A percentile compares a stretch with the other conserved stretches of the same genome.
These are phyloP conservation scores for Trametes cubensis DNA, from an alignment of 768 basidiomycete genomes.

Conservation along the genomic window DNA sequence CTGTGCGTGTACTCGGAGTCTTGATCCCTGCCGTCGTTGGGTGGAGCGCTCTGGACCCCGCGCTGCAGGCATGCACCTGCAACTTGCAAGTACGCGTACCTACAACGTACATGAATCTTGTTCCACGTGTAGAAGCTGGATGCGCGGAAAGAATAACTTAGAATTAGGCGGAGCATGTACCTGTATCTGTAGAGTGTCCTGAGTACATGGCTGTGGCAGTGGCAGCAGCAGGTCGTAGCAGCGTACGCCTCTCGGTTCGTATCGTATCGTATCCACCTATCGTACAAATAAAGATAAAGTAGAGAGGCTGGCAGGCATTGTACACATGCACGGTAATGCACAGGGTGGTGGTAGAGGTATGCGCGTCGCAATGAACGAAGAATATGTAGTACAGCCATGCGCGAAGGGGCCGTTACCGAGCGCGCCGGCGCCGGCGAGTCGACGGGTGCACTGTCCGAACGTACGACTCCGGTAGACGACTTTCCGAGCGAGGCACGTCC, in stretches of 20 bases:
- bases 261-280: slow-evolving; percentile 4
- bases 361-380: background rate
- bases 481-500: slow-evolving; percentile 16
- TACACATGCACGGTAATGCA: background rate
- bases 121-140: too few relatives aligned
- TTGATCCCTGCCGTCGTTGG: too few relatives aligned
- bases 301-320: background rate
- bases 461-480: slow-evolving; percentile 16
- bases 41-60: too few relatives aligned
- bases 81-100: too few relatives aligned
- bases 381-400: background rate
- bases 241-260: slow-evolving; percentile 1
- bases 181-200: background rate
- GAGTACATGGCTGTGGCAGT: background rate
- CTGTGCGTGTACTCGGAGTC: too few relatives aligned
- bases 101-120: too few relatives aligned
- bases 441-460: slow-evolving; percentile 1
- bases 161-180: background rate
- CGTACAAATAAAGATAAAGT: slow-evolving; percentile 20
- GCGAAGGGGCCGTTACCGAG: background rate
- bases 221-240: background rate
- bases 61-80: too few relatives aligned
- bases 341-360: background rate
- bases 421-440: background rate
- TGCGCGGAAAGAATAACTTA: background rate